Conservation (phyloP, 176 grass and related monocot species). For the Themeda triandra region DNA sequence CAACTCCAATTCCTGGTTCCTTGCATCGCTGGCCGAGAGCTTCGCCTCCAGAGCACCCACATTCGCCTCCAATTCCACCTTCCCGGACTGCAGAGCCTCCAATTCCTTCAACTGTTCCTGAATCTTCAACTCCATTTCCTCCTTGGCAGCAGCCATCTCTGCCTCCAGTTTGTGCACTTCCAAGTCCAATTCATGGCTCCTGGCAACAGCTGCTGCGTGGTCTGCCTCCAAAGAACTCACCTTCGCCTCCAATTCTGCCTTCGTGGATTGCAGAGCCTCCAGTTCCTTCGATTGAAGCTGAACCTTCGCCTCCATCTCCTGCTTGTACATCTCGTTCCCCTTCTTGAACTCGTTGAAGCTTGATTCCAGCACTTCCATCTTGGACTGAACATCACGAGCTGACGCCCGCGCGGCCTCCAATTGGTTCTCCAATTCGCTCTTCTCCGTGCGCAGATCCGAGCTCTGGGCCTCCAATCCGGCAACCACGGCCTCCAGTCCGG, state of each 20-base stretch:
- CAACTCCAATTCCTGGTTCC: neutral
- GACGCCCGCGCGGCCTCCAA: neutral
- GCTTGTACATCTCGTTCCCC: neutral
- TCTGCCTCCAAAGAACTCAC: neutral
- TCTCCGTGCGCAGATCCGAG: neutral
- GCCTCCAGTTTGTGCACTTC: neutral
- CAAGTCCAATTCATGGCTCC: neutral
- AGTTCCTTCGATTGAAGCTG: neutral
- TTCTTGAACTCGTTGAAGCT: neutral
- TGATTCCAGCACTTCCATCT: neutral
- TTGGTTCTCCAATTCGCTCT: neutral
- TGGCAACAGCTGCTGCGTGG: neutral
- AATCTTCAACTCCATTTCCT: slow-evolving; percentile 8
- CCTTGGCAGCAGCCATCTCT: neutral
- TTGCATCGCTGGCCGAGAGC: neutral
- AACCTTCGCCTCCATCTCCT: slow-evolving; percentile 8
- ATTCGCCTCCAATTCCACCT: neutral
- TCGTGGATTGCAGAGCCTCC: neutral
- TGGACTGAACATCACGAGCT: neutral
- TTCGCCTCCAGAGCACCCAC: neutral
- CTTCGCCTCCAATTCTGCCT: neutral
- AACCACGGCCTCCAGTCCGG: neutral
- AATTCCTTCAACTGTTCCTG: neutral
- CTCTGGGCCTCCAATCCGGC: neutral
- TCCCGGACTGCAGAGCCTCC: neutral